phyloP scores from a whole-genome alignment of 2,329 filamentous ascomycete genomes.

The Colletotrichum plurivorum region DNA sequence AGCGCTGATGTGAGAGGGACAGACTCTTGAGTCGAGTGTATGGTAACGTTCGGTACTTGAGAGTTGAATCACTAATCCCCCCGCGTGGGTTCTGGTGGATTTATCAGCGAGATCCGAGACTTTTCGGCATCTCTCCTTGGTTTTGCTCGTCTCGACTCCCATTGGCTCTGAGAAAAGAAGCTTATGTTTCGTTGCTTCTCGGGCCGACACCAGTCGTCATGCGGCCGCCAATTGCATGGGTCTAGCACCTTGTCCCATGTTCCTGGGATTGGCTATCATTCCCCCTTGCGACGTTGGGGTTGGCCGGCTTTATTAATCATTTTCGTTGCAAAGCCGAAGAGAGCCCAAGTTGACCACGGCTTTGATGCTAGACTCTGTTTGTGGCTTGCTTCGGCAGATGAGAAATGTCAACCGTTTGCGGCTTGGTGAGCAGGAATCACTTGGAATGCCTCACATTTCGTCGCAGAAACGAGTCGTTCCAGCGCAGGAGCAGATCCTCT shows the following conservation, averaged over 20 bases:
- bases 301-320: slow-evolving; percentile 14
- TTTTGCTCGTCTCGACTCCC: not conserved
- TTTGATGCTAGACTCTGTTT: not conserved
- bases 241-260: not conserved
- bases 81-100: slow-evolving; percentile 17
- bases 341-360: not conserved
- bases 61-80: slow-evolving; percentile 17
- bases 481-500: no score
- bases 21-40: not conserved
- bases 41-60: slow-evolving; percentile 8
- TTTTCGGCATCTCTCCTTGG: not conserved
- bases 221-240: not conserved
- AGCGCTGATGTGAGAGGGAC: not conserved
- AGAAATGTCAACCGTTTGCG: no score
- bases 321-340: not conserved
- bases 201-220: slow-evolving; percentile 4
- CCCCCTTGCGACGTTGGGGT: not conserved
- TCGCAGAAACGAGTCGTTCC: no score
- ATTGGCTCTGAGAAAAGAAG: slow-evolving; percentile 7
- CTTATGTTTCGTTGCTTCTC: slow-evolving; percentile 8
- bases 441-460: no score
- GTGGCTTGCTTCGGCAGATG: slow-evolving; percentile 11
- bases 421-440: no score
- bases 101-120: slow-evolving; percentile 33
- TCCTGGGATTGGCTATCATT: slow-evolving; percentile 7